A percentile compares a stretch with the other conserved stretches of the same genome.
phyloP scores from a whole-genome alignment of 2,329 filamentous ascomycete species.

The Colletotrichum liriopes region DNA sequence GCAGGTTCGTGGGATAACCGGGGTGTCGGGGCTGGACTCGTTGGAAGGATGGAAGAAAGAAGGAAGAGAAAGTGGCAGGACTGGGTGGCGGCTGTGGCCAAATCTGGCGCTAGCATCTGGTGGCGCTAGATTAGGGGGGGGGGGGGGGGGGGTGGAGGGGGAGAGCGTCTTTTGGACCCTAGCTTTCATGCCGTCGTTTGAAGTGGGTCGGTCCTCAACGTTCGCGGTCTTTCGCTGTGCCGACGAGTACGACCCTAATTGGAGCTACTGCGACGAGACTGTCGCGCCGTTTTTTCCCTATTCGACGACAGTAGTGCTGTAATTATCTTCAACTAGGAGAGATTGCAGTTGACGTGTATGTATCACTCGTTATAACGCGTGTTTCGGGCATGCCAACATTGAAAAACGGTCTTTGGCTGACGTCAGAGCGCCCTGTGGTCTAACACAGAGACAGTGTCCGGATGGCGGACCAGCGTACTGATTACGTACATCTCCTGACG shows the following conservation, averaged over 20 bases:
- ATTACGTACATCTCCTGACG: conserved; percentile 2
- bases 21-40: background rate
- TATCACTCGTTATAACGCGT: too few relatives aligned
- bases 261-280: background rate
- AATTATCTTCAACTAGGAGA: too few relatives aligned
- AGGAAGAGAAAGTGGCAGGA: too few relatives aligned
- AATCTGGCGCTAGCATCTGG: too few relatives aligned
- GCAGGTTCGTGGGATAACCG: background rate
- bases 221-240: background rate
- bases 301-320: background rate
- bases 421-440: too few relatives aligned
- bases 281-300: background rate
- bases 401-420: background rate
- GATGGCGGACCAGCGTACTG: background rate
- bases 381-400: too few relatives aligned
- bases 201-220: background rate
- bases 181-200: background rate
- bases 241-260: background rate
- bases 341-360: too few relatives aligned
- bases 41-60: too few relatives aligned
- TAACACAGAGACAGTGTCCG: background rate
- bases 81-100: too few relatives aligned
- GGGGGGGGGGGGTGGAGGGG: too few relatives aligned
- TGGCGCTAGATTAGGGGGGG: too few relatives aligned
- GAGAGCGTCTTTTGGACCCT: too few relatives aligned